Conservation (phyloP, 352 stramenopile genomes). For the Thalassiosira sp. region DNA sequence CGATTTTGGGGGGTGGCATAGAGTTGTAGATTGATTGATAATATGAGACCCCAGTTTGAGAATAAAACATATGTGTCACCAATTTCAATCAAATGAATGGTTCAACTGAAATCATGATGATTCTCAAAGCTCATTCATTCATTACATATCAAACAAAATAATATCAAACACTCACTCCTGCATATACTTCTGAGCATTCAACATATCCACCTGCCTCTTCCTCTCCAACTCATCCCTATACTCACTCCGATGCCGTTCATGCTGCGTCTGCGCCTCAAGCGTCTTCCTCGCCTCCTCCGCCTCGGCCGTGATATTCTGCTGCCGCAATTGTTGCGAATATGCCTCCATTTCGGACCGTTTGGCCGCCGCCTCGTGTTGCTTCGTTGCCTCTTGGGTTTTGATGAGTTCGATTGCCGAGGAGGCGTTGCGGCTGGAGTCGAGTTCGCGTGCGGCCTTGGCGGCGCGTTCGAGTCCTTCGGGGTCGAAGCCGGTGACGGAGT, state of each 20-base stretch:
- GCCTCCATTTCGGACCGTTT: constrained; percentile 86
- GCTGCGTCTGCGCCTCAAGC: constrained; percentile 94
- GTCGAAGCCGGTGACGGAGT: constrained; percentile 87
- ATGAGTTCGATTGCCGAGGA: constrained; percentile 94
- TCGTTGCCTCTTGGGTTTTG: constrained; percentile 93
- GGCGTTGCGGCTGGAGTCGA: constrained; percentile 93
- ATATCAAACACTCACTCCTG: constrained; percentile 75
- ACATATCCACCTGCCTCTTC: constrained; percentile 96
- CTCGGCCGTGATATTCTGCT: constrained; percentile 94
- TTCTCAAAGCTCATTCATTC: too few species aligned
- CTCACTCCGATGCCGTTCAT: constrained; percentile 94
- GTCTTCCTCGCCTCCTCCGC: constrained; percentile 96
- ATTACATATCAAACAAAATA: background rate
- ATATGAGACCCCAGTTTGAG: background rate
- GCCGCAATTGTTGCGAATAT: constrained; percentile 90
- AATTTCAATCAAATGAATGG: background rate
- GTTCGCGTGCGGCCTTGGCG: constrained; percentile 95
- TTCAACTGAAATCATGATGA: background rate
- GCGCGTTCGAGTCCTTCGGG: constrained; percentile 94
- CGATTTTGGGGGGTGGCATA: constrained; percentile 59
- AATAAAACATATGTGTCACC: constrained; percentile 3
- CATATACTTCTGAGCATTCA: constrained; percentile 92
- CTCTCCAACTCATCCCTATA: constrained; percentile 98
- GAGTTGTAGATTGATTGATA: constrained; percentile 3
- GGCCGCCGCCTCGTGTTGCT: constrained; percentile 85